Conservation (phyloP, 2,329 filamentous ascomycete species). For the Ceratocystis alfenasii region DNA sequence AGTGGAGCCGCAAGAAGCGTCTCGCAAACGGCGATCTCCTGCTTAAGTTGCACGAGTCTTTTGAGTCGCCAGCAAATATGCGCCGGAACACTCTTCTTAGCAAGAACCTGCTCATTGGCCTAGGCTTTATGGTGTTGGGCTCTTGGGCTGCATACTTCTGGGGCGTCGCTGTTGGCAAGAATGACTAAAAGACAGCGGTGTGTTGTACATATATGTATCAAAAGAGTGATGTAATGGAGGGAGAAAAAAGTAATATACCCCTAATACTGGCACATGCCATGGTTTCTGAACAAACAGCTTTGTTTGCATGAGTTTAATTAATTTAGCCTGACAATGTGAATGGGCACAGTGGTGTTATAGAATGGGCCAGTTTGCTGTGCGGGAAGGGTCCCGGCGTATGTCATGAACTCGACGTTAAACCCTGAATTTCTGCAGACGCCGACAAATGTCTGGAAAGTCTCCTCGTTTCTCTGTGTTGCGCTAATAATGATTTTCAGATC, state of each 20-base stretch:
- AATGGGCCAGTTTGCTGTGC: slow-evolving; percentile 49
- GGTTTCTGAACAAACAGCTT: not conserved
- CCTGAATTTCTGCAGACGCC: slow-evolving; percentile 41
- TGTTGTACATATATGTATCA: not conserved
- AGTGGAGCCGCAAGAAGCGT: slow-evolving; percentile 47
- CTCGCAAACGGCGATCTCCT: slow-evolving; percentile 35
- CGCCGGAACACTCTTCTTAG: slow-evolving; percentile 34
- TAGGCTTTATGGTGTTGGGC: slow-evolving; percentile 39
- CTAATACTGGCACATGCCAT: not conserved
- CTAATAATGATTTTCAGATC: slow-evolving; percentile 51
- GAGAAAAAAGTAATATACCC: not conserved
- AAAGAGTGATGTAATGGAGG: not conserved
- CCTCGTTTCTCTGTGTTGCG: slow-evolving; percentile 56
- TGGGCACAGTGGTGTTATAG: slow-evolving; percentile 47
- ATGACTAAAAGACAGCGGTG: slow-evolving; percentile 24
- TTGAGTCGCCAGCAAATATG: slow-evolving; percentile 30
- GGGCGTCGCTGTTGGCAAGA: slow-evolving; percentile 45
- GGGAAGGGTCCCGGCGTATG: slow-evolving; percentile 32
- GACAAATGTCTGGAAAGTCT: slow-evolving; percentile 55
- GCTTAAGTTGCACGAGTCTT: slow-evolving; percentile 34
- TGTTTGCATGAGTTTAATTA: not conserved
- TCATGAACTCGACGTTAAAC: slow-evolving; percentile 35
- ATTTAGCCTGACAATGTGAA: slow-evolving; percentile 36
- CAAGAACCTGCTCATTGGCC: slow-evolving; percentile 33
- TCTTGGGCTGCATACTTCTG: slow-evolving; percentile 48